These are phyloP conservation scores for Pythium monospermum DNA, from an alignment of 352 stramenopile species.

Conservation along the genomic window DNA sequence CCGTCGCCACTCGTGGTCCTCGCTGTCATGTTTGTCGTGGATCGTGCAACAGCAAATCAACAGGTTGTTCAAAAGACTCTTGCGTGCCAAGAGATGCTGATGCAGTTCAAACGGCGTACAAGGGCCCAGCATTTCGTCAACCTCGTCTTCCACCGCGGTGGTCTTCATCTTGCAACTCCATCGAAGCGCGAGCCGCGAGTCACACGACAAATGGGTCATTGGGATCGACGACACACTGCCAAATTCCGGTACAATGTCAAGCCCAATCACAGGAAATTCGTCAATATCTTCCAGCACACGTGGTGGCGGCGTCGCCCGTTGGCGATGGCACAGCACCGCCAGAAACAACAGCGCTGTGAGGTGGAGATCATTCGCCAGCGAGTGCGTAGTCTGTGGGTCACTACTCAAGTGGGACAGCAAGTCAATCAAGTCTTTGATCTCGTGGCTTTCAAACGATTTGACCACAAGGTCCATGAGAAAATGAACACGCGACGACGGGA, in stretches of 20 bases:
- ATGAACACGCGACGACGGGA: conserved; percentile 8
- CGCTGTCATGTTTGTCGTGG: conserved; percentile 25
- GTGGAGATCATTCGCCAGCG: conserved; percentile 48
- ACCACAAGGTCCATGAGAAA: conserved; percentile 21
- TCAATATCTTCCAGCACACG: conserved; percentile 29
- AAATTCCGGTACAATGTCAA: conserved; percentile 36
- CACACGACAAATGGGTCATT: conserved; percentile 63
- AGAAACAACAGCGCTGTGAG: conserved; percentile 65
- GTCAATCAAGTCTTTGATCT: conserved; percentile 65
- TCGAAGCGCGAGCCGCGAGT: conserved; percentile 57
- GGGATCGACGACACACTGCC: conserved; percentile 45
- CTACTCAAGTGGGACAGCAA: conserved; percentile 51
- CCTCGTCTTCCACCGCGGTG: too few relatives aligned
- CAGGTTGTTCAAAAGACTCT: conserved; percentile 6
- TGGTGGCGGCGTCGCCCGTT: conserved; percentile 1
- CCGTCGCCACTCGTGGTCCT: conserved; percentile 49
- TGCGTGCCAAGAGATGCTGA: conserved; percentile 24
- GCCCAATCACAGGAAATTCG: conserved; percentile 65
- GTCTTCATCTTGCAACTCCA: conserved; percentile 50
- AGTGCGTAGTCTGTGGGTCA: conserved; percentile 29
- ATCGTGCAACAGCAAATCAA: conserved; percentile 70
- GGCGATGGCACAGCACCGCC: conserved; percentile 51
- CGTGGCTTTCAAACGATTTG: conserved; percentile 26
- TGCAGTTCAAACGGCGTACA: conserved; percentile 56
- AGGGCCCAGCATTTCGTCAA: conserved; percentile 32